Conservation (phyloP, 805 yeast species). For the Soucietia sequanensis region DNA sequence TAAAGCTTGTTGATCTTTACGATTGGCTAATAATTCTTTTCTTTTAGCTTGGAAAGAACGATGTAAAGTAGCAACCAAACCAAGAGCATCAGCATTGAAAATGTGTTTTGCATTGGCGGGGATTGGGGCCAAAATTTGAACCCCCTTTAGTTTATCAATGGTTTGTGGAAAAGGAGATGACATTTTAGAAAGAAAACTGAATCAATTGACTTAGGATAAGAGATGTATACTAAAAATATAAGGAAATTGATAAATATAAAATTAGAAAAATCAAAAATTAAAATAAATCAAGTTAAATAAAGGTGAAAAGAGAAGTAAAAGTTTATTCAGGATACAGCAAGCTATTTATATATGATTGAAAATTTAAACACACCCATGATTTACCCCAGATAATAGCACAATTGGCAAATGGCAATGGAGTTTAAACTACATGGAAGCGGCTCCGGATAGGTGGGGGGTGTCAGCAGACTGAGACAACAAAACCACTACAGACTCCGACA, state of each 20-base stretch:
- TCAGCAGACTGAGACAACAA: too few relatives aligned
- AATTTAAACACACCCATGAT: too few relatives aligned
- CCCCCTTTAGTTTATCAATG: slow-evolving; percentile 47
- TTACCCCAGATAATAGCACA: slow-evolving; percentile 13
- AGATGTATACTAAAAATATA: too few relatives aligned
- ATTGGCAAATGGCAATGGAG: too few relatives aligned
- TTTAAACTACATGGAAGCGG: too few relatives aligned
- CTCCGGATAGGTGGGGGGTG: too few relatives aligned
- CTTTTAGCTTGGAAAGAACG: slow-evolving; percentile 67
- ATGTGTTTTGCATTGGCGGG: slow-evolving; percentile 51
- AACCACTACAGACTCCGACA: too few relatives aligned
- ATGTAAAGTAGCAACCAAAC: slow-evolving; percentile 69
- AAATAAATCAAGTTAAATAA: background rate
- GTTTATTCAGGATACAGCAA: slow-evolving; percentile 1
- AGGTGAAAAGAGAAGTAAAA: too few relatives aligned
- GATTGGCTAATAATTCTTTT: slow-evolving; percentile 55
- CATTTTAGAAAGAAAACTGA: too few relatives aligned
- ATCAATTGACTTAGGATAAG: too few relatives aligned
- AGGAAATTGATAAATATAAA: slow-evolving; percentile 4
- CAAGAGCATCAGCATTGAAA: slow-evolving; percentile 60
- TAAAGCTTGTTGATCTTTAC: slow-evolving; percentile 57
- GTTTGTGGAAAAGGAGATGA: slow-evolving; percentile 46
- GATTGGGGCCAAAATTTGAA: slow-evolving; percentile 53
- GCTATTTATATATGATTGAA: slow-evolving; percentile 10
- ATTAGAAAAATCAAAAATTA: background rate